Evolutionary conservation across 2,329 filamentous ascomycete species (phyloP), one percentile per base, ranked within the genome.

Genomic region (Pseudogymnoascus sp.): DNA sequence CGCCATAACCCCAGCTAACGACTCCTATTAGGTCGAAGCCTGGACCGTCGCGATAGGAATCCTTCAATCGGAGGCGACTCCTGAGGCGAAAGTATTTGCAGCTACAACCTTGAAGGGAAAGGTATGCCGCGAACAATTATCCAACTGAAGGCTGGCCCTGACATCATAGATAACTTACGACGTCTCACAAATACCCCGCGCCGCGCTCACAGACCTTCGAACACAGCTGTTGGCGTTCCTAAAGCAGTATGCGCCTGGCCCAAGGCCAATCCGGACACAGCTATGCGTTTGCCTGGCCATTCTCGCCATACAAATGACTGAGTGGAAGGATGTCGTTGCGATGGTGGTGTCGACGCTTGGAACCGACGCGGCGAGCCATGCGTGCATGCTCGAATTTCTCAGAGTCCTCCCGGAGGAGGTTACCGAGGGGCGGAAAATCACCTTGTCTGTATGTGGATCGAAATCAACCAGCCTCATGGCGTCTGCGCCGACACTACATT

Each of bases 401-500:
- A 91, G 91, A 75, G 92, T 99, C 70, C 86, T 99, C 67, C 94
- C 94, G 61, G 94, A 99, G 81, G 94, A 99, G 82, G 94, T 99
- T 72, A 97, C 90, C 69, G 93, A 99, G 82, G 94, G 94, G 78
- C 91, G 94, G 78, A 99, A 97, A 80, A 97, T 99, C 82, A 96
- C 91, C 82, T 83, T 99, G 78, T 92, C 91, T 85, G 92, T 96
- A 94, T 80, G 91, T 93, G 83, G 86, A 88, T 79, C 80, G 79
- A 79, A 74, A 77, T 70, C 73, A 73, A 77, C 74, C 78, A 76
- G 74, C 76, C 73, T 76, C 61, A 65, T 66, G 70, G 64, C 66
- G 65, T 67, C 65, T 65, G 66, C 67, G 70, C 69, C 72, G 69
- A 71, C 67, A 67, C 72, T 64, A 65, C 64, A 64, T 65, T 50